Base-by-base conservation (phyloP, 2,329 filamentous ascomycete species). In the Cladosporium phlei region DNA sequence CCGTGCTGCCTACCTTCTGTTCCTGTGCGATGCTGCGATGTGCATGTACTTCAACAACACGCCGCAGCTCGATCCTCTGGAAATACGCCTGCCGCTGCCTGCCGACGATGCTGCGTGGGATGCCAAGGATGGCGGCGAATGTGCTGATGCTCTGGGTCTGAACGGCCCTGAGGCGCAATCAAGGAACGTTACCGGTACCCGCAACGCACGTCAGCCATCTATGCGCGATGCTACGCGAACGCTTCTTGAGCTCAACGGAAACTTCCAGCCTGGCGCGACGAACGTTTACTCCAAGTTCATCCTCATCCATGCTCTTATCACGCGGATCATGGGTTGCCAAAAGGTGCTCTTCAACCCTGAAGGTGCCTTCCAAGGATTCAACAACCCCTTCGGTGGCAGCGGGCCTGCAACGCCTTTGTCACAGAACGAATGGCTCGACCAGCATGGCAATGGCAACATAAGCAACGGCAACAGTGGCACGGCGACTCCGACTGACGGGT, bases 261-360 rank as follows among this genome's bases (percentile, higher is more conserved):
- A 78, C 38, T 78, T 87, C 45, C 77, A 80, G 48, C 77, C 79
- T 3, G 77, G 80, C 34, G 77, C 77, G 17, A 88, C 84, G 1
- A 88, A 88, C 55, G 69, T 84, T 2, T 85, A 82, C 57, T 82
- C 81, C 27, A 88, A 88, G 59, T 88, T 88, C 57, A 77, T 88
- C 46, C 65, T 88, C 37, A 79, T 88, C 6, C 85, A 88, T 57
- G 79, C 78, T 10, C 69, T 89, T 43, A 73, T 86, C 46, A 72
- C 79, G 5, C 74, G 85, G 53, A 77, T 88, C 52, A 78, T 73
- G 68, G 66, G 69, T 45, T 65, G 69, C 32, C 75, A 75, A 55
- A 72, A 69, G 51, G 20, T 47, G 19, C 38, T 61, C n/a, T 49
- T 60, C 22, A 53, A 55, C 28, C 58, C 59, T 7, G 56, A 62